These are phyloP conservation scores for Debaryomyces sp. DNA, from an alignment of 1,139 yeast species.

Conservation along the genomic window DNA sequence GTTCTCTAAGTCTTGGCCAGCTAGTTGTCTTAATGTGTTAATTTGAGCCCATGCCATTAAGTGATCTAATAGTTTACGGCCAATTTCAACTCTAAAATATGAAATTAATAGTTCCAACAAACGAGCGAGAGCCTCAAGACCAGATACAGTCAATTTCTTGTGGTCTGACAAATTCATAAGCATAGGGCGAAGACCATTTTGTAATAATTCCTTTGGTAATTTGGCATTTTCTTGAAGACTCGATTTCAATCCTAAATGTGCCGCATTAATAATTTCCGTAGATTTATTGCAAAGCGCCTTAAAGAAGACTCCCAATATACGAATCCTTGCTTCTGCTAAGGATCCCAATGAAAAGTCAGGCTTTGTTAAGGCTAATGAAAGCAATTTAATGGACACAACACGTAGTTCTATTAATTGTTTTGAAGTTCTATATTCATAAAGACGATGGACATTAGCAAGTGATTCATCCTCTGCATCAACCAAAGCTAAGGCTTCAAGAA, in stretches of 20 bases:
- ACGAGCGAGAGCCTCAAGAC: constrained; percentile 88
- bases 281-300: constrained; percentile 89
- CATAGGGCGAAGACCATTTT: constrained; percentile 94
- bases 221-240: constrained; percentile 86
- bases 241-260: constrained; percentile 82
- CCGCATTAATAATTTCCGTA: constrained; percentile 87
- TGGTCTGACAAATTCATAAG: constrained; percentile 93
- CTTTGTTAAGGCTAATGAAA: constrained; percentile 81
- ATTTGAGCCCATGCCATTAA: constrained; percentile 97
- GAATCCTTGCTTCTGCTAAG: constrained; percentile 79
- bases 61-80: constrained; percentile 89
- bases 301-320: constrained; percentile 91
- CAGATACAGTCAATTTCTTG: constrained; percentile 84
- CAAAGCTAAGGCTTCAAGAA: constrained; percentile 88
- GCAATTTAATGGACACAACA: constrained; percentile 82
- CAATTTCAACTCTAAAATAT: constrained; percentile 95
- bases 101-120: constrained; percentile 84
- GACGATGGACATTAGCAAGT: constrained; percentile 81
- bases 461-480: constrained; percentile 99
- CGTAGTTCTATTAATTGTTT: constrained; percentile 85
- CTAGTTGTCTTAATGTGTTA: constrained; percentile 65
- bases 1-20: constrained; percentile 74
- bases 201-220: constrained; percentile 88
- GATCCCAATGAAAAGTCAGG: constrained; percentile 78
- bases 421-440: constrained; percentile 83